phyloP scores from a whole-genome alignment of 352 stramenopile genomes.

The Globisporangium camurandrum region DNA sequence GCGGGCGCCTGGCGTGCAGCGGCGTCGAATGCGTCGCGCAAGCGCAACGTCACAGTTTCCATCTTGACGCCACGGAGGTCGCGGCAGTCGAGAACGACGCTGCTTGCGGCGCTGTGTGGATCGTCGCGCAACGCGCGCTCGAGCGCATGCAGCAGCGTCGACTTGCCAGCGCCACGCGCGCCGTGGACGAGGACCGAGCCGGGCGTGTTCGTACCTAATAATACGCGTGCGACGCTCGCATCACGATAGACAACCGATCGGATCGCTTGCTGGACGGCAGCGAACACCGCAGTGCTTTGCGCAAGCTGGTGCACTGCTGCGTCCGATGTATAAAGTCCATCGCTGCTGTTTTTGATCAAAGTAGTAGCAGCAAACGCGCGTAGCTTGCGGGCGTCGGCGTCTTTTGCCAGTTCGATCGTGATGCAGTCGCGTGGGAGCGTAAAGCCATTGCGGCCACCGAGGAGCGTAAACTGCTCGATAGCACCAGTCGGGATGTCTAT shows the following conservation, averaged over 20 bases:
- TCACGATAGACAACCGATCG: slow-evolving; percentile 43
- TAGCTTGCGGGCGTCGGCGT: slow-evolving; percentile 17
- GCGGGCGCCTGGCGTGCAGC: slow-evolving; percentile 38
- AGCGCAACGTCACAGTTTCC: slow-evolving; percentile 63
- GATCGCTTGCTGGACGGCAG: slow-evolving; percentile 31
- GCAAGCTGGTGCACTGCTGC: slow-evolving; percentile 30
- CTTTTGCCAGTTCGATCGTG: slow-evolving; percentile 21
- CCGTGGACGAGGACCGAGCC: slow-evolving; percentile 64
- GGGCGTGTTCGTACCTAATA: slow-evolving; percentile 48
- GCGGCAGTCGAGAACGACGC: slow-evolving; percentile 52
- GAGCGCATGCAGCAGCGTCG: slow-evolving; percentile 51
- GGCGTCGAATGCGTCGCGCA: slow-evolving; percentile 52
- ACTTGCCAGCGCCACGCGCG: slow-evolving; percentile 74
- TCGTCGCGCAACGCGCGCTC: slow-evolving; percentile 26
- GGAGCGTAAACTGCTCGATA: slow-evolving; percentile 45
- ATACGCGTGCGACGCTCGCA: slow-evolving; percentile 39
- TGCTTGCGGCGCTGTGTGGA: slow-evolving; percentile 28
- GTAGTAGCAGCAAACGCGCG: slow-evolving; percentile 9
- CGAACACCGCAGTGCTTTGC: slow-evolving; percentile 34
- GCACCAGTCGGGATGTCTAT: slow-evolving; percentile 44
- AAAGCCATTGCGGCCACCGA: slow-evolving; percentile 27
- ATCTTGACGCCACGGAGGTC: slow-evolving; percentile 82
- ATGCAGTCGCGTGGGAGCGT: slow-evolving; percentile 26
- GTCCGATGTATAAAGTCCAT: slow-evolving; percentile 10
- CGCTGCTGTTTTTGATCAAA: not conserved